Evolutionary conservation across 345 rosid genomes (phyloP).

Genomic region (Eutrema yunnanense): DNA sequence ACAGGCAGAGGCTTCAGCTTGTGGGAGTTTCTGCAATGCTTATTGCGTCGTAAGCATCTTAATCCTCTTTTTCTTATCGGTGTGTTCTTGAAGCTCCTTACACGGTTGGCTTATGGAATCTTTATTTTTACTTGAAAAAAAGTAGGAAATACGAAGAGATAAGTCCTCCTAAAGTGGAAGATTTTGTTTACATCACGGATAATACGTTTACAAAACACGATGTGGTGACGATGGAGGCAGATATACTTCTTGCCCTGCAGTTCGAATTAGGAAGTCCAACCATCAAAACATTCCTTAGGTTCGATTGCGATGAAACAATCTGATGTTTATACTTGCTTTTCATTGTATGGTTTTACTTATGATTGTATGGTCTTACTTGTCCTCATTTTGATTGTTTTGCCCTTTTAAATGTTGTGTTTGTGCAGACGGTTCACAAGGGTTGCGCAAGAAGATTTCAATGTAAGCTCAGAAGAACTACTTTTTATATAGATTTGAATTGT

Average conservation of each 20-base stretch:
- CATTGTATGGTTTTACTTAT: background rate
- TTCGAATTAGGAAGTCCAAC: constrained; percentile 74
- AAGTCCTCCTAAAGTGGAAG: constrained; percentile 55
- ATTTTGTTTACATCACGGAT: constrained; percentile 62
- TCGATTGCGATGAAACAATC: background rate
- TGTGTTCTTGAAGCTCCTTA: background rate
- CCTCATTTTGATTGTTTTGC: background rate
- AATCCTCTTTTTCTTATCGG: background rate
- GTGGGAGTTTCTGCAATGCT: constrained; percentile 79
- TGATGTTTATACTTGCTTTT: background rate
- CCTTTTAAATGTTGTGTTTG: background rate
- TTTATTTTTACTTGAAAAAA: background rate
- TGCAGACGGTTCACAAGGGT: constrained; percentile 46
- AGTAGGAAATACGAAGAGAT: constrained; percentile 73
- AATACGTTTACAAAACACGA: constrained; percentile 60
- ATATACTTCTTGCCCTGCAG: constrained; percentile 44
- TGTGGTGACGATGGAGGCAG: constrained; percentile 73
- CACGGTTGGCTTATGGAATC: constrained; percentile 5
- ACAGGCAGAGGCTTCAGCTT: constrained; percentile 56
- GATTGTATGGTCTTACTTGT: background rate
- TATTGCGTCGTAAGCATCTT: constrained; percentile 61
- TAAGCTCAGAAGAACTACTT: constrained; percentile 14
- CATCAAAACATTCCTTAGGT: constrained; percentile 17
- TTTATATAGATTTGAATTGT: background rate
- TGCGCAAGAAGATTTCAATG: constrained; percentile 54